Evolutionary conservation across 345 rosid genomes (phyloP).

Genomic region (Hirschfeldia incana): DNA sequence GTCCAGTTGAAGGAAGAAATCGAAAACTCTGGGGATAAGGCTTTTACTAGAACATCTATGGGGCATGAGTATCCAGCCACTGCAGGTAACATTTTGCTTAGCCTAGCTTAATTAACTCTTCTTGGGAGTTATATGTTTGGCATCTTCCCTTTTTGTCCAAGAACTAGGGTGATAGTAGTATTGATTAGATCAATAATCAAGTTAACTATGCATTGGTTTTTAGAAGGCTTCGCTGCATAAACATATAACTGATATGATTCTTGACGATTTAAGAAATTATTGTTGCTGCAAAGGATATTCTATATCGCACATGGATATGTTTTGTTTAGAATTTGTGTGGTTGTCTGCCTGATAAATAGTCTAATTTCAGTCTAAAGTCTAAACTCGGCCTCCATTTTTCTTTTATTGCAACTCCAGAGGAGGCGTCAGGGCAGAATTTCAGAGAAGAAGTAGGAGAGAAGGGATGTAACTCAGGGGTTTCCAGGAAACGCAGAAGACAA

Average conservation of each 20-base stretch:
- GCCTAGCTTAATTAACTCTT: slow-evolving; percentile 1
- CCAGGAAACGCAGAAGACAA: slow-evolving; percentile 33
- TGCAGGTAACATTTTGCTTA: slow-evolving; percentile 47
- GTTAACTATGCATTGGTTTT: slow-evolving; percentile 15
- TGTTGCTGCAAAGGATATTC: not conserved
- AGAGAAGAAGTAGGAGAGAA: slow-evolving; percentile 42
- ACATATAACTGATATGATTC: slow-evolving; percentile 10
- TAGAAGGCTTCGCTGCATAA: slow-evolving; percentile 24
- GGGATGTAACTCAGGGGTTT: slow-evolving; percentile 22
- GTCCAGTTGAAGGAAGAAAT: not conserved
- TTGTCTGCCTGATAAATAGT: not conserved
- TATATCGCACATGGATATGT: slow-evolving; percentile 7
- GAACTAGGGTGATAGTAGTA: not conserved
- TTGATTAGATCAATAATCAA: not conserved
- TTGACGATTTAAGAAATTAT: slow-evolving; percentile 5
- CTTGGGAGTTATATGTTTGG: not conserved
- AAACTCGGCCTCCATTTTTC: slow-evolving; percentile 2
- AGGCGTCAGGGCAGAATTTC: slow-evolving; percentile 81
- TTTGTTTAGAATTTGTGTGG: slow-evolving; percentile 3
- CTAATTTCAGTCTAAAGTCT: not conserved
- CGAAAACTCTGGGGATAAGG: slow-evolving; percentile 24
- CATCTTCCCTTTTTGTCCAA: not conserved
- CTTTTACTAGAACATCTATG: slow-evolving; percentile 26
- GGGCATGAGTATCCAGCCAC: slow-evolving; percentile 29
- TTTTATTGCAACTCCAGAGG: slow-evolving; percentile 52